Evolutionary conservation across 2,329 filamentous ascomycete genomes (phyloP), one percentile per base, ranked within the genome.

Genomic region (Juglanconis oblonga): DNA sequence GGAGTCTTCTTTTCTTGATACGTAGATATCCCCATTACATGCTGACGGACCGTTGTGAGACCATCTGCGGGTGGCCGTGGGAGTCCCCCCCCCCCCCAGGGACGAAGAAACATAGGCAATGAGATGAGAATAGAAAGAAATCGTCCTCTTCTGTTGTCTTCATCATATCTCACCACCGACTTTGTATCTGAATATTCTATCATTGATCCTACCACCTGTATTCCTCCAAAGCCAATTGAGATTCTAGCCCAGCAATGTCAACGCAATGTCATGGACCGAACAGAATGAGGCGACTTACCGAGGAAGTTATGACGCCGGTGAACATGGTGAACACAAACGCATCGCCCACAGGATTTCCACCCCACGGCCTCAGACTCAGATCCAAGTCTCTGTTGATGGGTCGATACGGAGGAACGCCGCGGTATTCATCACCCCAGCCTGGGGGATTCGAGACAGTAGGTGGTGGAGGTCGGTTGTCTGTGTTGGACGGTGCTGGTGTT

Each of bases 291-390:
- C n/a, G 1, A 69, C 69, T 64, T 59, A 71, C 70, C 45, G 66
- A 55, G 38, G 67, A 66, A 13, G 69, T 49, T 58, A 64, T 68
- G 3, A 70, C 67, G 1, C 70, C 70, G 5, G 66, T 63, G 44
- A 72, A 64, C 70, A 72, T 69, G n/a, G 59, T 57, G 35, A 64
- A 60, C 7, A 72, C 62, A 49, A 72, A 68, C 4, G 51, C 64
- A 32, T 60, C 60, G 57, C 68, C 69, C 35, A 65, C 54, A 3
- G 55, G 52, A 38, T 70, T 67, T 2, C 64, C 66, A 10, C 67
- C 68, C 64, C 63, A 65, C 1, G 69, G 70, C 57, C 69, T 54
- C 62, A 63, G 53, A 17, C 38, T 55, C n/a, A 55, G 48, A 53
- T 70, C 66, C 32, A 70, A 50, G 2, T 66, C 32, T n/a, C 38